phyloP scores from a whole-genome alignment of 768 basidiomycete genomes.

The Lactarius vividus region DNA sequence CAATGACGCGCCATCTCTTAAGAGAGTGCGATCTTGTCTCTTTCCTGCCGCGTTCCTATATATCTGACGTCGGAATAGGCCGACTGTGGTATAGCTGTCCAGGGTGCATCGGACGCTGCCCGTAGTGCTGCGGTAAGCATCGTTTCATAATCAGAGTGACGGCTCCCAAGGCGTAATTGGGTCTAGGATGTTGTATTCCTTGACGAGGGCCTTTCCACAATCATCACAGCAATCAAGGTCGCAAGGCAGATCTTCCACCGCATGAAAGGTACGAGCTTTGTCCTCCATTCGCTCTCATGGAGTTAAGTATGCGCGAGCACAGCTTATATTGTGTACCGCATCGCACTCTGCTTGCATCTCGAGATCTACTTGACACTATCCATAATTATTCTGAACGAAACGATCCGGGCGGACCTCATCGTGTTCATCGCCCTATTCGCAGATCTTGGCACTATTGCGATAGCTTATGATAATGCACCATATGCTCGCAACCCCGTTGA shows the following conservation, averaged over 20 bases:
- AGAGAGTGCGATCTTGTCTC: slow-evolving; percentile 29
- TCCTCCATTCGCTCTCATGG: no score
- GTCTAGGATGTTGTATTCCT: slow-evolving; percentile 44
- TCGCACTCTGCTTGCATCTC: slow-evolving; percentile 48
- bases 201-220: slow-evolving; percentile 44
- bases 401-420: slow-evolving; percentile 47
- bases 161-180: background rate
- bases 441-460: slow-evolving; percentile 48
- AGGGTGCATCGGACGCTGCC: slow-evolving; percentile 44
- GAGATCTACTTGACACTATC: slow-evolving; percentile 46
- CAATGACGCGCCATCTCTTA: slow-evolving; percentile 38
- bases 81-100: slow-evolving; percentile 42
- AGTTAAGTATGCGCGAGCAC: slow-evolving; percentile 36
- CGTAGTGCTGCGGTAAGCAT: slow-evolving; percentile 36
- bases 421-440: slow-evolving; percentile 46
- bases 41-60: slow-evolving; percentile 17
- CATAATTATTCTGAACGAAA: slow-evolving; percentile 46
- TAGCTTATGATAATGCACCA: slow-evolving; percentile 47
- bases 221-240: slow-evolving; percentile 47
- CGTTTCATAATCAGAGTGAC: background rate
- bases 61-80: slow-evolving; percentile 21
- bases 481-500: slow-evolving; percentile 43
- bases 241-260: slow-evolving; percentile 51
- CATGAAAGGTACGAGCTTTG: slow-evolving; percentile 38
- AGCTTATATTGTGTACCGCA: slow-evolving; percentile 49